A percentile compares a stretch with the other conserved stretches of the same genome.
phyloP scores from a whole-genome alignment of 1,284 basidiomycete genomes.

The Ceratobasidium sp. region DNA sequence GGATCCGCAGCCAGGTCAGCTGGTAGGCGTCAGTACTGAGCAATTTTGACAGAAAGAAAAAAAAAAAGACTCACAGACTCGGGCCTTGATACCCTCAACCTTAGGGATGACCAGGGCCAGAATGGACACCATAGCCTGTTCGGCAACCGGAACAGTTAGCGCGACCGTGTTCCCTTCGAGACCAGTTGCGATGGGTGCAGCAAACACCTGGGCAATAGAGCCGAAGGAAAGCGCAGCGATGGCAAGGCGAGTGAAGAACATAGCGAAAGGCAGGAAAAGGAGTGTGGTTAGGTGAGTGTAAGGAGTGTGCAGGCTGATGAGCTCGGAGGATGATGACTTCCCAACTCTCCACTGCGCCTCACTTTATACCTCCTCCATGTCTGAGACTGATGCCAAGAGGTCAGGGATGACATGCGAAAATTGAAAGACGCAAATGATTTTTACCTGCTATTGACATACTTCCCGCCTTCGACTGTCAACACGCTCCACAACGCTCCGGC shows the following conservation, averaged over 20 bases:
- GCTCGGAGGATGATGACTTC: not conserved
- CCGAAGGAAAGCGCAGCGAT: conserved; percentile 30
- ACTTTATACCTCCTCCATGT: not conserved
- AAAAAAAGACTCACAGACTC: not conserved
- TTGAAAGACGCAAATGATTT: not conserved
- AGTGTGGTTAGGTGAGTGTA: conserved; percentile 20
- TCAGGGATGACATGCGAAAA: not conserved
- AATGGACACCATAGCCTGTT: too few relatives aligned
- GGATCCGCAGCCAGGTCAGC: not conserved
- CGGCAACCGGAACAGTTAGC: too few relatives aligned
- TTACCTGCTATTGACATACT: not conserved
- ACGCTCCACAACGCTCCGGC: not conserved
- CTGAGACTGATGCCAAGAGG: not conserved
- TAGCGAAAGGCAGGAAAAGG: conserved; percentile 4
- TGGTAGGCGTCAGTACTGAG: not conserved
- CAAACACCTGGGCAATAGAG: conserved; percentile 13
- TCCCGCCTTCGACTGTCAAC: not conserved
- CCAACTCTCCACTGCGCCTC: not conserved
- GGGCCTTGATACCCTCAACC: not conserved
- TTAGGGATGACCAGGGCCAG: not conserved
- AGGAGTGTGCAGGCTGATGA: conserved; percentile 4
- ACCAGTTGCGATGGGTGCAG: conserved; percentile 29
- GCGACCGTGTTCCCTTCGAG: too few relatives aligned
- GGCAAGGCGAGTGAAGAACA: conserved; percentile 36
- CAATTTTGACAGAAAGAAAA: too few relatives aligned